phyloP scores from a whole-genome alignment of 805 yeast species.

The Kodamaea nitidulidarum region DNA sequence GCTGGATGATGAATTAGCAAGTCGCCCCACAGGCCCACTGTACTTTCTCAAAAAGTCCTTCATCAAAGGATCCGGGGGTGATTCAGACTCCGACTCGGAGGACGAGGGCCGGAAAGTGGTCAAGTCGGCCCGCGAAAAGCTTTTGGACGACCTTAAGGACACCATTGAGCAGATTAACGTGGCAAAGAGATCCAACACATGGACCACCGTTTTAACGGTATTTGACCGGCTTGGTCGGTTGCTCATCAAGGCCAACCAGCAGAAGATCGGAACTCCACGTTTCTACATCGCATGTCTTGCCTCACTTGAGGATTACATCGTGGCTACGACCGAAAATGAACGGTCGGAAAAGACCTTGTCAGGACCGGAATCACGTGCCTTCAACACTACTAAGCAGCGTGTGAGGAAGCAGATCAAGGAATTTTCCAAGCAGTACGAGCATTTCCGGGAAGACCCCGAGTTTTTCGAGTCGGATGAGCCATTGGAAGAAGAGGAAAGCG shows the following conservation, averaged over 20 bases:
- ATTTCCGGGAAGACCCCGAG: constrained; percentile 67
- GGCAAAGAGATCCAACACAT: constrained; percentile 67
- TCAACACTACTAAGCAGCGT: constrained; percentile 84
- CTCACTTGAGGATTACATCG: constrained; percentile 65
- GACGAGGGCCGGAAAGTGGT: constrained; percentile 81
- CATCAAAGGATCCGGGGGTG: constrained; percentile 36
- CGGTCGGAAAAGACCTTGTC: constrained; percentile 68
- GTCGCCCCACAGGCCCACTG: constrained; percentile 44
- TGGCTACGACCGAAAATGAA: constrained; percentile 45
- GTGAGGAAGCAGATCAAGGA: constrained; percentile 77
- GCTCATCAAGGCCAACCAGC: constrained; percentile 68
- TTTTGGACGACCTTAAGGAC: constrained; percentile 78
- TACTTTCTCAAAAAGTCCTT: constrained; percentile 52
- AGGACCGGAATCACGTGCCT: constrained; percentile 79
- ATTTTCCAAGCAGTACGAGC: constrained; percentile 52
- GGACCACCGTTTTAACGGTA: constrained; percentile 70
- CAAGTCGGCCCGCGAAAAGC: constrained; percentile 89
- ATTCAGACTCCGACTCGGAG: constrained; percentile 46
- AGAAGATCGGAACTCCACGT: constrained; percentile 69
- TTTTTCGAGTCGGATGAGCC: constrained; percentile 59
- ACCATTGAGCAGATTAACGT: constrained; percentile 64
- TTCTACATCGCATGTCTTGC: constrained; percentile 65
- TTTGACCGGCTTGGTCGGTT: constrained; percentile 74
- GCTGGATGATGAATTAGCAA: constrained; percentile 30
- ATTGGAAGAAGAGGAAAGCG: constrained; percentile 24